Evolutionary conservation across 1,139 yeast species (phyloP), one percentile per base, ranked within the genome.

Genomic region (Taphrina confusa): DNA sequence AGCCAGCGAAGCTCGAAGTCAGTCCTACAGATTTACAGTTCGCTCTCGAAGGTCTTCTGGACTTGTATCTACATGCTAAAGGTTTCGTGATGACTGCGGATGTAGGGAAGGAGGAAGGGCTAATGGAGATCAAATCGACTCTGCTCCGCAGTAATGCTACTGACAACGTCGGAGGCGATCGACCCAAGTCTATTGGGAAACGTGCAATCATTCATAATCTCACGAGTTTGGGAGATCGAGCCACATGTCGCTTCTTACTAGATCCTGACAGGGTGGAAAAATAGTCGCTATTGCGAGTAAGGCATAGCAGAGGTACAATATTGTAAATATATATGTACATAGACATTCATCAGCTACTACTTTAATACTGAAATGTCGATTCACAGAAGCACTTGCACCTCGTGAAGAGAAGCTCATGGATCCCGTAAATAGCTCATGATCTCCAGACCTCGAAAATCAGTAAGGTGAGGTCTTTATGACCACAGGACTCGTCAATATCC

Each of bases 201-300:
- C 5, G 8, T 22, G 1, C 46, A 30, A 23, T 36, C 31, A 6
- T 37, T 11, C 18, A 11, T 16, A 37, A 37, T 18, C 30, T 54
- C 33, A 33, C 58, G 8, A 63, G 54, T 39, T 18, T 60, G 5
- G 65, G 66, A 4, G 66, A 64, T 31, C 46, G 55, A 22, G 66
- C 66, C 6, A 63, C 66, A 3, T 58, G 62, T 27, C 46, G 66
- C 20, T 65, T 50, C 39, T 58, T 65, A 14, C 36, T 65, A 16
- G 64, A 64, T 33, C 62, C 61, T 49, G 61, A 55, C 23, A 61
- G 66, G 16, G 8, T 54, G 37, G 44, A 42, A 9, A 22, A 28
- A 3, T 37, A 18, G 20, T n/a, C n/a, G n/a, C n/a, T n/a, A n/a
- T n/a, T n/a, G n/a, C n/a, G n/a, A n/a, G n/a, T n/a, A n/a, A n/a